Conservation (phyloP, 225 moss, liverwort and hornwort species). For the Climacium dendroides region DNA sequence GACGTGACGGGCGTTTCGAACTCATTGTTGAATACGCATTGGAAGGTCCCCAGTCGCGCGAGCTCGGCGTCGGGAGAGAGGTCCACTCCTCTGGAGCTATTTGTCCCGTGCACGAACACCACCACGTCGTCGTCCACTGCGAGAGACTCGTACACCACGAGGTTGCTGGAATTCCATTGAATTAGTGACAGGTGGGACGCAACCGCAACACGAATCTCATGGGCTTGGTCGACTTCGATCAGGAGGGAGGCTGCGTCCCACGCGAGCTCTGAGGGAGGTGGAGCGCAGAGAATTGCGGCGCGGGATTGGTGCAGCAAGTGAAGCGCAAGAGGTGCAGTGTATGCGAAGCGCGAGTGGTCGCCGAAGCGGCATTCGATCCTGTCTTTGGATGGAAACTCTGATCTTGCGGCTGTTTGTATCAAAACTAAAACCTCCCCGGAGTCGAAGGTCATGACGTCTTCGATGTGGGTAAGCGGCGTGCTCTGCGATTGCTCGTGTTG, state of each 20-base stretch:
- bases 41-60: slow-evolving; percentile 1
- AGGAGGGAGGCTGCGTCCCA: slow-evolving; percentile 13
- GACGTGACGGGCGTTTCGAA: slow-evolving; percentile 43
- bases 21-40: slow-evolving; percentile 37
- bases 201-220: background rate
- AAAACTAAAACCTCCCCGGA: slow-evolving; percentile 34
- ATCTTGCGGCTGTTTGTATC: background rate
- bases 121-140: slow-evolving; percentile 45
- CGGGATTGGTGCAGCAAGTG: slow-evolving; percentile 1
- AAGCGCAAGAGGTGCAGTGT: slow-evolving; percentile 6
- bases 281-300: slow-evolving; percentile 37
- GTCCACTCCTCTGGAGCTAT: background rate
- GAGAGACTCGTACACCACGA: slow-evolving; percentile 47
- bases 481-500: background rate
- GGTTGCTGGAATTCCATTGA: slow-evolving; percentile 13
- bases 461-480: slow-evolving; percentile 1
- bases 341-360: background rate
- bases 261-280: background rate
- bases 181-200: background rate
- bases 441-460: slow-evolving; percentile 32
- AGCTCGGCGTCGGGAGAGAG: background rate
- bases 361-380: slow-evolving; percentile 42
- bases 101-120: slow-evolving; percentile 49
- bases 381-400: background rate
- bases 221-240: slow-evolving; percentile 24